Evolutionary conservation across 1,284 basidiomycete species (phyloP), one percentile per base, ranked within the genome.

Genomic region (Cystobasidium slooffiae): DNA sequence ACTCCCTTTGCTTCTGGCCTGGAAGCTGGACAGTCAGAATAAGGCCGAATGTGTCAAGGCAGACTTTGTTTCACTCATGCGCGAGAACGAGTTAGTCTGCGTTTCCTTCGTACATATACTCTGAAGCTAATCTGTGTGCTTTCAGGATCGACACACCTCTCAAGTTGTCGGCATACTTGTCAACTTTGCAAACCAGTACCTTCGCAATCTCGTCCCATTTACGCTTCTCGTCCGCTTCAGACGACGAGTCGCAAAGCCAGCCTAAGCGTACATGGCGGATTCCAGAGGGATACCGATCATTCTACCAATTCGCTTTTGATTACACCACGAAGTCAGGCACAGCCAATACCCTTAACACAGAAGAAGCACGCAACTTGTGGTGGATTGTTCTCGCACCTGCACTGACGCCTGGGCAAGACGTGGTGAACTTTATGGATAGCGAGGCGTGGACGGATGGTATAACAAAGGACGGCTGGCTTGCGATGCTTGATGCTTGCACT

Each of bases 61-160:
- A 31, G 66, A 68, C 14, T 58, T 68, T 16, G 39, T 68, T 41
- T 24, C 24, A 12, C 41, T 68, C 8, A 14, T 55, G 24, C 66
- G 66, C 14, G 53, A 68, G 53, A 56, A 55, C 51, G 53, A 68
- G 66, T 68, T 20, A 20, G 43, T 43, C 14, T n/a, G 3, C 16
- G 12, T 52, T 39, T 20, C 24, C 49, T n/a, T 12, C 55, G 37
- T 2, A 18, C 10, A 41, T 18, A 39, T 31, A 1, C 31, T 16
- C 56, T 59, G 39, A n/a, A 12, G 22, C 37, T 24, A 20, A 16
- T 9, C 46, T 10, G 20, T 56, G 24, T 7, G 16, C 52, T 39
- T 68, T n/a, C 66, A 68, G 66, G 10, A 49, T 68, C n/a, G 66
- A 68, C 31, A 43, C 66, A 24, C 66, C 66, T 12, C 22, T 41